Evolutionary conservation across 1,139 yeast genomes (phyloP), one percentile per base, ranked within the genome.

Genomic region (Zygoascus hellenicus): DNA sequence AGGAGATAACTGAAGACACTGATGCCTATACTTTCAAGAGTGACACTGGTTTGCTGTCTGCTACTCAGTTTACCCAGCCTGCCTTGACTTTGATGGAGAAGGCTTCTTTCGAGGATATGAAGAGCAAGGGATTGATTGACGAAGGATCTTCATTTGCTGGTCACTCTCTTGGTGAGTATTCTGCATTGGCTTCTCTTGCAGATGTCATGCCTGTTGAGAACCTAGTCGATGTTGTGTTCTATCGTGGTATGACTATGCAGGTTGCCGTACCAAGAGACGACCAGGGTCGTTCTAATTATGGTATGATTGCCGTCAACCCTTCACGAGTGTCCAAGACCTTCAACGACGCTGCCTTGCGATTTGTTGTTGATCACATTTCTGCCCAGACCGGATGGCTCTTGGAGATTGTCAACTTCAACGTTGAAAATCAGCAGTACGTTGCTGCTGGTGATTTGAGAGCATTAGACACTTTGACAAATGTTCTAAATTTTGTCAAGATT

Each of bases 221-320:
- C 9, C 77, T 92, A 60, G 98, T 92, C 50, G 99, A 92, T 68
- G 96, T 92, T 68, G 98, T 92, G 42, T 92, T 92, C 78, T 94
- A 92, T 78, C 83, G 99, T 76, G 99, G 99, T 78, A 92, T 92
- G 98, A 92, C 99, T 43, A 92, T 92, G 98, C 98, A 92, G 77
- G 98, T 92, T 56, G 98, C 98, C 42, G 99, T 92, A 57, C 97
- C 97, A 64, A 83, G 99, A 73, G 99, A 92, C 70, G 78, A 82
- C 50, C 67, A 72, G 46, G 99, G 99, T 45, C 84, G 98, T 73
- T 92, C 98, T 52, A 92, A 94, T 75, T 92, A 92, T 64, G 97
- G 98, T 76, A 92, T 92, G 99, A 81, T 89, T 75, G 98, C 99
- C 46, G 92, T 92, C 51, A 92, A 94, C 73, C 99, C 99, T 63